phyloP scores from a whole-genome alignment of 1,284 basidiomycete species.

The Ganoderma meredithae region DNA sequence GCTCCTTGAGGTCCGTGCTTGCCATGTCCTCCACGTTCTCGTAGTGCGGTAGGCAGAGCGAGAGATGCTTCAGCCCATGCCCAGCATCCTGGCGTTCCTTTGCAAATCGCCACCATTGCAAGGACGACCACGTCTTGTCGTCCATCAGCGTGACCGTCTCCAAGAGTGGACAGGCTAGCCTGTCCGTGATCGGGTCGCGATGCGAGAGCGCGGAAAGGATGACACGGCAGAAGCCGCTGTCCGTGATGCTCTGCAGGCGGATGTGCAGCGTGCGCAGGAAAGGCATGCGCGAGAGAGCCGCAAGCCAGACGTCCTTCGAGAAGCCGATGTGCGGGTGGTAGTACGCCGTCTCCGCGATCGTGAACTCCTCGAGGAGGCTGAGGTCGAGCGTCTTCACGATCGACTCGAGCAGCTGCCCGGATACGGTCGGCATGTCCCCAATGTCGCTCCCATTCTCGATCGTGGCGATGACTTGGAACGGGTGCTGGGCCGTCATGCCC shows the following conservation, averaged over 20 bases:
- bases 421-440: slow-evolving; percentile 41
- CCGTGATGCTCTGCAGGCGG: slow-evolving; percentile 37
- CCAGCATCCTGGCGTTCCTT: slow-evolving; percentile 35
- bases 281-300: slow-evolving; percentile 40
- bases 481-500: slow-evolving; percentile 32
- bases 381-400: slow-evolving; percentile 39
- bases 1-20: slow-evolving; percentile 39
- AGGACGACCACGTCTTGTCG: slow-evolving; percentile 43
- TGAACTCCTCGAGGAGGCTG: slow-evolving; percentile 40
- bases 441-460: slow-evolving; percentile 35
- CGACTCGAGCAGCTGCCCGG: slow-evolving; percentile 37
- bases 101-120: slow-evolving; percentile 41
- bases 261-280: slow-evolving; percentile 39
- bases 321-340: slow-evolving; percentile 38
- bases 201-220: slow-evolving; percentile 39
- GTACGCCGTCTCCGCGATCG: slow-evolving; percentile 38
- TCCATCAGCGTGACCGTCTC: slow-evolving; percentile 38
- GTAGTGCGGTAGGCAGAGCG: slow-evolving; percentile 40
- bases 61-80: slow-evolving; percentile 38
- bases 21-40: slow-evolving; percentile 42
- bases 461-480: slow-evolving; percentile 39
- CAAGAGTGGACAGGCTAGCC: slow-evolving; percentile 36
- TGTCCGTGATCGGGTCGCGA: slow-evolving; percentile 33
- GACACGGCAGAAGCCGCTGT: slow-evolving; percentile 40
- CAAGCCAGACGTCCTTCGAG: slow-evolving; percentile 37